Percentiles rank a stretch among this genome's conserved stretches.
Conservation (phyloP, 768 basidiomycete genomes). For the Amanita inopinata region DNA sequence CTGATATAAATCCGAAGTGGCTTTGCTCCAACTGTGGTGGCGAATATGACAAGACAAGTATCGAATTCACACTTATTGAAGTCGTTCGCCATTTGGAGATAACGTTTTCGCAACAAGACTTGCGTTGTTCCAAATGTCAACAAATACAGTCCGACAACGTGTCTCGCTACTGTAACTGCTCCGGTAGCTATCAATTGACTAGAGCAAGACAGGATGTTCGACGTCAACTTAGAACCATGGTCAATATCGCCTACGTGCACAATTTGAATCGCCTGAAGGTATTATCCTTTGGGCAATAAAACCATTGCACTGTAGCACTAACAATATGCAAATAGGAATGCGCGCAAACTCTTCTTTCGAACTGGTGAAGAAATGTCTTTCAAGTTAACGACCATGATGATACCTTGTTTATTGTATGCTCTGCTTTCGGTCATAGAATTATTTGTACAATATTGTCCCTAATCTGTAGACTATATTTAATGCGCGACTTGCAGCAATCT, state of each 20-base stretch:
- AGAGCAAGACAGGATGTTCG: constrained; percentile 63
- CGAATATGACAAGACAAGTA: constrained; percentile 81
- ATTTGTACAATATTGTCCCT: too few relatives aligned
- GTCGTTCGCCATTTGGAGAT: constrained; percentile 62
- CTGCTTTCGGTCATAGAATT: too few relatives aligned
- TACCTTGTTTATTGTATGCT: neutral
- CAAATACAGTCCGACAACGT: constrained; percentile 88
- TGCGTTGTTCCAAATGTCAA: constrained; percentile 82
- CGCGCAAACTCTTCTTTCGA: constrained; percentile 28
- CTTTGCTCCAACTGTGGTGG: constrained; percentile 62
- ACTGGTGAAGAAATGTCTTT: neutral
- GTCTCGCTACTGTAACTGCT: constrained; percentile 78
- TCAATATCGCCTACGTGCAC: constrained; percentile 74
- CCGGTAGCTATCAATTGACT: constrained; percentile 71
- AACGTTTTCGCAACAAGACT: constrained; percentile 79
- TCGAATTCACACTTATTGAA: constrained; percentile 82
- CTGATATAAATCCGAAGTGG: constrained; percentile 51
- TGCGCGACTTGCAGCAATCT: too few relatives aligned
- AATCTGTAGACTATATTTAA: too few relatives aligned
- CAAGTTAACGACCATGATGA: too few relatives aligned
- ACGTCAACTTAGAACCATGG: constrained; percentile 67
- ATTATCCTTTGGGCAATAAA: constrained; percentile 4
- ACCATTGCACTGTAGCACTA: neutral
- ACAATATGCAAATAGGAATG: constrained; percentile 28
- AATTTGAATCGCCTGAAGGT: constrained; percentile 63